phyloP scores from a whole-genome alignment of 75 land plant species.

The Pinus albicaulis region DNA sequence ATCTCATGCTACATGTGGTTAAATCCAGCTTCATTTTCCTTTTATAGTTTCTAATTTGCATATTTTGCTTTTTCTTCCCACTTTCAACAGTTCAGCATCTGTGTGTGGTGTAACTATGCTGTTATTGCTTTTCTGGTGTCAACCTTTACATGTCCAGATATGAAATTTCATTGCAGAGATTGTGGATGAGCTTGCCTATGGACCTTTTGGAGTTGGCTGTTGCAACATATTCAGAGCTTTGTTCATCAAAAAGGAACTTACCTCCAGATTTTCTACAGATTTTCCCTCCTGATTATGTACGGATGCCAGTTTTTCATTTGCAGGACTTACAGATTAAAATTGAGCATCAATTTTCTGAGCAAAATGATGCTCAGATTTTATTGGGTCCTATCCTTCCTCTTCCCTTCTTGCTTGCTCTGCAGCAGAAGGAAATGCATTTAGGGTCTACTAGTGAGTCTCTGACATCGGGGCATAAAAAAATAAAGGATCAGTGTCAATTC shows the following conservation, averaged over 20 bases:
- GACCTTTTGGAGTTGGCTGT: conserved; percentile 41
- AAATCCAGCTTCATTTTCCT: not conserved
- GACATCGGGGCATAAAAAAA: conserved; percentile 5
- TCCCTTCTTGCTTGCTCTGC: conserved; percentile 29
- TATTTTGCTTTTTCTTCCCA: not conserved
- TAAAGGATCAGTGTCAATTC: conserved; percentile 16
- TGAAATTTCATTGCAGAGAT: conserved; percentile 43
- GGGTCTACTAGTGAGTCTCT: not conserved
- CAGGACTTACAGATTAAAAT: conserved; percentile 28
- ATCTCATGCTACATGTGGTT: not conserved
- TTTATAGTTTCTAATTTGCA: not conserved
- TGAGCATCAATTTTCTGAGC: conserved; percentile 24
- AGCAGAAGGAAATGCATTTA: not conserved
- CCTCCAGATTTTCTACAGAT: conserved; percentile 36
- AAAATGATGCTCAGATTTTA: conserved; percentile 12
- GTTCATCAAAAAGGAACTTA: not conserved
- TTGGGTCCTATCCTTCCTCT: conserved; percentile 64
- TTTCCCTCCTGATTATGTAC: conserved; percentile 8
- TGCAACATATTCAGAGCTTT: conserved; percentile 28
- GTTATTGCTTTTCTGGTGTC: not conserved
- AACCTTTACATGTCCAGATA: conserved; percentile 6
- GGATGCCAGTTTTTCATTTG: conserved; percentile 36
- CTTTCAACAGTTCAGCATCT: not conserved
- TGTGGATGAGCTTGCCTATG: conserved; percentile 31
- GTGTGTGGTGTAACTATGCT: not conserved